A percentile compares a stretch with the other conserved stretches of the same genome.
Evolutionary conservation across 2,329 filamentous ascomycete genomes (phyloP).

Genomic region (Pseudogymnoascus sp.): DNA sequence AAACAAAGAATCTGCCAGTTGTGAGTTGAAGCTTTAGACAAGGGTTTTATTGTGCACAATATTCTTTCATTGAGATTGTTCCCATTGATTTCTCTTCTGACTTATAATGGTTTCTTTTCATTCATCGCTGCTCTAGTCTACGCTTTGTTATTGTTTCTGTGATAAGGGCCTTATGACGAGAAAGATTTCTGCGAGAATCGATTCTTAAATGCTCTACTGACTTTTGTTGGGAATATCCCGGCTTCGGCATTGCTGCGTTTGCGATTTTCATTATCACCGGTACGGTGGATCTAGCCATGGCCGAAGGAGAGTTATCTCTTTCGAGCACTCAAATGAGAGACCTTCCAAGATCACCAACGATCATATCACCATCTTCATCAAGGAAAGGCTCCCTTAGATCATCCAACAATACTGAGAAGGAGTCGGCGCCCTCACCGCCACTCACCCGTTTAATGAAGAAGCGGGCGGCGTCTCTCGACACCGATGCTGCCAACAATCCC

Average conservation of each 20-base stretch:
- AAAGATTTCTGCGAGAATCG: not conserved
- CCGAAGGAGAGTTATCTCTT: not conserved
- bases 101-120: not conserved
- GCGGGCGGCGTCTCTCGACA: constrained; percentile 25
- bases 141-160: constrained; percentile 3
- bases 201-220: not conserved
- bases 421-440: constrained; percentile 21
- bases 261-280: constrained; percentile 3
- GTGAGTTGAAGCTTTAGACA: constrained; percentile 1
- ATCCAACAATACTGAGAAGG: constrained; percentile 17
- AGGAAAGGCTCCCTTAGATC: not conserved
- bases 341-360: constrained; percentile 3
- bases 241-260: constrained; percentile 1
- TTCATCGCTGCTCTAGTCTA: not conserved
- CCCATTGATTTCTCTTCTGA: not conserved
- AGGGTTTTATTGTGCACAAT: constrained; percentile 5
- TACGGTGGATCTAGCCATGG: not conserved
- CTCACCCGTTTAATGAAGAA: constrained; percentile 25
- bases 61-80: constrained; percentile 1
- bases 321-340: not conserved
- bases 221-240: not conserved
- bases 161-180: not conserved
- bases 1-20: not conserved
- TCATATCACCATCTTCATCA: not conserved
- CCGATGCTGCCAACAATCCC: constrained; percentile 22